Evolutionary conservation across 345 rosid species (phyloP).

Genomic region (Gossypium ekmanianum): DNA sequence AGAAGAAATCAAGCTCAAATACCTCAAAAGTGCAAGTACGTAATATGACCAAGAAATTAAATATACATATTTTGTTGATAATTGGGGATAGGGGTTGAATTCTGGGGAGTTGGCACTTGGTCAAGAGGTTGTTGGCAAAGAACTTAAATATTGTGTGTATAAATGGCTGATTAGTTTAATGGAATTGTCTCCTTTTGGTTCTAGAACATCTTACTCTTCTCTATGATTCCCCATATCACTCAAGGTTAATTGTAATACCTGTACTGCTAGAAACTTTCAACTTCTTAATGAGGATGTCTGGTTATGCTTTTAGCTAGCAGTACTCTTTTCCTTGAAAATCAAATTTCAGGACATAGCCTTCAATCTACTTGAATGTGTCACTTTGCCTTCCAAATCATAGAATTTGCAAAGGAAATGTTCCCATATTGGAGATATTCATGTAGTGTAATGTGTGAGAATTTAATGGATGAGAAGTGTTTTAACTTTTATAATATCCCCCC

Average conservation of each 20-base stretch:
- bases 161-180: background rate
- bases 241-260: background rate
- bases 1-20: constrained; percentile 56
- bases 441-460: background rate
- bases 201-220: constrained; percentile 4
- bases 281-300: background rate
- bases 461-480: constrained; percentile 1
- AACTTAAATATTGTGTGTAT: background rate
- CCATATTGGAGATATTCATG: background rate
- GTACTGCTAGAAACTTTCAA: background rate
- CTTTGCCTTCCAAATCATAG: background rate
- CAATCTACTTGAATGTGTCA: background rate
- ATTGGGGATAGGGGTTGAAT: too few relatives aligned
- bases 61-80: too few relatives aligned
- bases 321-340: background rate
- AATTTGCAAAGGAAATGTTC: background rate
- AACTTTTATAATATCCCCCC: background rate
- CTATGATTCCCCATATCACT: constrained; percentile 3
- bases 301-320: background rate
- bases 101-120: too few relatives aligned
- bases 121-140: background rate
- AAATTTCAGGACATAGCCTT: background rate
- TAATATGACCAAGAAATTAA: background rate
- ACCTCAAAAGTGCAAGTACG: constrained; percentile 76
- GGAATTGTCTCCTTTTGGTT: background rate